A percentile compares a stretch with the other conserved stretches of the same genome.
phyloP scores from a whole-genome alignment of 805 yeast species.

The Starmerella vitae region DNA sequence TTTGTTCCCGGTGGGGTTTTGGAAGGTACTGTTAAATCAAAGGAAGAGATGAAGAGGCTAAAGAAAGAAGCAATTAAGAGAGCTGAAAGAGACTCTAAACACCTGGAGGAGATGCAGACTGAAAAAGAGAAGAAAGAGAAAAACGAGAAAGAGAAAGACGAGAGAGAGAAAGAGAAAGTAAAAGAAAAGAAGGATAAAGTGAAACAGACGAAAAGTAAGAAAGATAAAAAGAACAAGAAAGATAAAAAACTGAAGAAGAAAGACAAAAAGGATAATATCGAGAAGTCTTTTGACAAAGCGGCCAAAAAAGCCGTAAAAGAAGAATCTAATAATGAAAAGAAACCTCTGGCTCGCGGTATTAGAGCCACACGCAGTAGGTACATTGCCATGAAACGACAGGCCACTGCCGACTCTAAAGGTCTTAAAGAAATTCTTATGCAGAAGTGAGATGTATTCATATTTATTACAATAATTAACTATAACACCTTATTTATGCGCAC shows the following conservation, averaged over 20 bases:
- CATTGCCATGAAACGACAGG: slow-evolving; percentile 82
- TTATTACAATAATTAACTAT: background rate
- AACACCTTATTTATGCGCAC: slow-evolving; percentile 27
- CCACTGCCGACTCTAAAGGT: slow-evolving; percentile 79
- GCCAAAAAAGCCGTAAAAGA: background rate
- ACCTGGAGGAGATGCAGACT: slow-evolving; percentile 11
- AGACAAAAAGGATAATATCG: slow-evolving; percentile 8
- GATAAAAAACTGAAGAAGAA: slow-evolving; percentile 20
- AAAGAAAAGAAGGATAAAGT: slow-evolving; percentile 23
- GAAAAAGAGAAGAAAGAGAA: slow-evolving; percentile 19
- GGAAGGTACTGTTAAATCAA: slow-evolving; percentile 18
- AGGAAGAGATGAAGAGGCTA: slow-evolving; percentile 15
- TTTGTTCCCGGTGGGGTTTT: slow-evolving; percentile 78
- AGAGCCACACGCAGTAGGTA: slow-evolving; percentile 70
- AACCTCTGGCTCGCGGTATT: slow-evolving; percentile 34
- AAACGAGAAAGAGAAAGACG: slow-evolving; percentile 20
- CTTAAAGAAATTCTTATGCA: slow-evolving; percentile 90
- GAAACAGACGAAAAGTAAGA: slow-evolving; percentile 19
- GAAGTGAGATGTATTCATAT: background rate
- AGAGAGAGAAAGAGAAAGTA: slow-evolving; percentile 24
- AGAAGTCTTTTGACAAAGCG: slow-evolving; percentile 1
- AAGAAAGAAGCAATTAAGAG: background rate
- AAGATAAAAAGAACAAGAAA: slow-evolving; percentile 18
- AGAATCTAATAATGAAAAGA: background rate
- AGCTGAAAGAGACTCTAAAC: slow-evolving; percentile 20